phyloP scores from a whole-genome alignment of 2,329 filamentous ascomycete genomes.

The Ophiosphaerella narmari region DNA sequence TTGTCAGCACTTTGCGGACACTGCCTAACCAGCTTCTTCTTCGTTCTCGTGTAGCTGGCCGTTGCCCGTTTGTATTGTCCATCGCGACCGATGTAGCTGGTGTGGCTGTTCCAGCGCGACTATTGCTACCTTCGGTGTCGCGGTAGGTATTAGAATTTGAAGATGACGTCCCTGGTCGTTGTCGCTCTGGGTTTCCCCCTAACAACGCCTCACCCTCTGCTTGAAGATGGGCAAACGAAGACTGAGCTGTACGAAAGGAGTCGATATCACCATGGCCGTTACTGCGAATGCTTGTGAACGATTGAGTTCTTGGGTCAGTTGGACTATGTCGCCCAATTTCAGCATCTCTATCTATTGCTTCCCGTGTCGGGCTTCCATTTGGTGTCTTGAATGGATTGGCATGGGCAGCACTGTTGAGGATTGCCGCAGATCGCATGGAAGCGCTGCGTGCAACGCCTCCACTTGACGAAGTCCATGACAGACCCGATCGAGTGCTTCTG shows the following conservation, averaged over 20 bases:
- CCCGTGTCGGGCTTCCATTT: constrained; percentile 37
- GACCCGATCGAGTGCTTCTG: constrained; percentile 50
- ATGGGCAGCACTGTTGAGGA: constrained; percentile 38
- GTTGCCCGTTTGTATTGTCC: constrained; percentile 16
- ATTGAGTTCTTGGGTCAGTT: constrained; percentile 30
- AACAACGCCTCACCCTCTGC: constrained; percentile 59
- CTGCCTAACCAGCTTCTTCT: constrained; percentile 46
- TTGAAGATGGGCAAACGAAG: constrained; percentile 55
- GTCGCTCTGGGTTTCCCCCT: constrained; percentile 46
- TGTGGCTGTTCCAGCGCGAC: constrained; percentile 29
- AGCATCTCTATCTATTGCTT: constrained; percentile 16
- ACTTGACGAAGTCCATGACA: constrained; percentile 49
- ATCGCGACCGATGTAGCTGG: constrained; percentile 31
- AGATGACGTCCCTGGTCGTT: constrained; percentile 38
- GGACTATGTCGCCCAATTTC: constrained; percentile 25
- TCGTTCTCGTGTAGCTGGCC: constrained; percentile 24
- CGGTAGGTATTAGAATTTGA: constrained; percentile 28
- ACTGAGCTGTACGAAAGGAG: constrained; percentile 57
- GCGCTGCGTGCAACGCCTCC: constrained; percentile 51
- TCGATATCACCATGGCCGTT: constrained; percentile 50
- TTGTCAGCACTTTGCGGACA: constrained; percentile 40
- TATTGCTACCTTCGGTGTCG: constrained; percentile 30
- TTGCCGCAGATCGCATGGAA: constrained; percentile 50
- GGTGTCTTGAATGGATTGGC: constrained; percentile 41
- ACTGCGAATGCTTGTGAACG: constrained; percentile 45